These are phyloP conservation scores for Rubus parviflorus DNA, from an alignment of 306 rosid species.

Conservation along the genomic window DNA sequence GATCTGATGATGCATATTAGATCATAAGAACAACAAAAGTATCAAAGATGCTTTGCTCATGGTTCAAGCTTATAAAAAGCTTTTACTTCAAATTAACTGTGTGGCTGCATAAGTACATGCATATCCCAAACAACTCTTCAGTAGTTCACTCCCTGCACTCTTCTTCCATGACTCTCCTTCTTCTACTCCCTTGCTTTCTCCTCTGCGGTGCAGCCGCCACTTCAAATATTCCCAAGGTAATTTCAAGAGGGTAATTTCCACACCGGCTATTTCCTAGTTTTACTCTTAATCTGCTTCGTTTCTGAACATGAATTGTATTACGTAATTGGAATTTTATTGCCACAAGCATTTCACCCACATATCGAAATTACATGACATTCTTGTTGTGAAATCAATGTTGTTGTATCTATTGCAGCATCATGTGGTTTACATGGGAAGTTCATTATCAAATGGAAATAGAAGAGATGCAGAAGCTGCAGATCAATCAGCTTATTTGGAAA, in stretches of 20 bases:
- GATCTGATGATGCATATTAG: background rate
- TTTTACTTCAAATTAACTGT: conserved; percentile 29
- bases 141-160: conserved; percentile 9
- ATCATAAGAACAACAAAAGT: conserved; percentile 12
- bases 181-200: conserved; percentile 37
- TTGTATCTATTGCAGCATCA: conserved; percentile 51
- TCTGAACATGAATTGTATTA: background rate
- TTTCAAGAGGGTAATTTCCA: conserved; percentile 7
- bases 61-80: conserved; percentile 29
- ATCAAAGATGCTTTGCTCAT: conserved; percentile 36
- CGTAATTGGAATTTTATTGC: background rate
- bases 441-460: conserved; percentile 43
- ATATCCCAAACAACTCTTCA: background rate
- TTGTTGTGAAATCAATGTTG: background rate
- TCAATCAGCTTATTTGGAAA: conserved; percentile 44
- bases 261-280: background rate
- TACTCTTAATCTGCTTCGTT: background rate
- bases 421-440: conserved; percentile 86
- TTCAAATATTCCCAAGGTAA: conserved; percentile 68
- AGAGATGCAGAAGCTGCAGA: conserved; percentile 42
- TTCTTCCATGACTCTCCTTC: conserved; percentile 56
- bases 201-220: conserved; percentile 28
- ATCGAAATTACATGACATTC: background rate
- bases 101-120: conserved; percentile 19
- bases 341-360: background rate